Percentiles rank a stretch among this genome's conserved stretches.
These are phyloP conservation scores for Fusarium avenaceum DNA, from an alignment of 2,329 filamentous ascomycete genomes.

Conservation along the genomic window DNA sequence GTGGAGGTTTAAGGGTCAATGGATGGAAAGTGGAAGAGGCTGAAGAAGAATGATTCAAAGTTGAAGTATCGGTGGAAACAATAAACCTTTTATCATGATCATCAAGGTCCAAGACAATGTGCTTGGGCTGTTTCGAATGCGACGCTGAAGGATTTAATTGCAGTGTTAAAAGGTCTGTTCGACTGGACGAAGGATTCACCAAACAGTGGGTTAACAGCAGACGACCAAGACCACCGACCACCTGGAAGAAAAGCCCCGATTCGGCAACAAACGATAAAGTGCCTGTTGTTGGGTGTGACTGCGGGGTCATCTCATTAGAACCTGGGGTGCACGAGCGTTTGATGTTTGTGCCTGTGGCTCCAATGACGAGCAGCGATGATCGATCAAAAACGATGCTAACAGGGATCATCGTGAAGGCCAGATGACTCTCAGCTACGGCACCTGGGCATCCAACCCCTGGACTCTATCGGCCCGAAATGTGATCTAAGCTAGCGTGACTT, in stretches of 20 bases:
- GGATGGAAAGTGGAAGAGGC: neutral
- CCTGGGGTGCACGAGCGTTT: conserved; percentile 25
- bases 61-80: neutral
- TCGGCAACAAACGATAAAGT: neutral
- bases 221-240: too few relatives aligned
- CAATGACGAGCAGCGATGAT: conserved; percentile 1
- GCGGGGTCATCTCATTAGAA: conserved; percentile 30
- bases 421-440: conserved; percentile 13
- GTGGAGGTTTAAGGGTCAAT: neutral
- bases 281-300: conserved; percentile 16
- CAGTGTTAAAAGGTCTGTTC: conserved; percentile 19
- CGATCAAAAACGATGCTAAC: conserved; percentile 13
- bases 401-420: conserved; percentile 11
- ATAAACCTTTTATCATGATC: neutral
- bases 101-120: neutral
- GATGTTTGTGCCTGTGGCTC: conserved; percentile 8
- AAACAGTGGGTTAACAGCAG: conserved; percentile 12
- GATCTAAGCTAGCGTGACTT: conserved; percentile 17
- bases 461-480: conserved; percentile 25
- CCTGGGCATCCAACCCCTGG: neutral
- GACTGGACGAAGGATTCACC: conserved; percentile 4
- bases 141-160: conserved; percentile 24
- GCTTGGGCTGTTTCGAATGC: conserved; percentile 2
- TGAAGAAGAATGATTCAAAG: neutral
- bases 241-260: conserved; percentile 5